phyloP scores from a whole-genome alignment of 805 yeast genomes.

The Cephaloascus albidus region DNA sequence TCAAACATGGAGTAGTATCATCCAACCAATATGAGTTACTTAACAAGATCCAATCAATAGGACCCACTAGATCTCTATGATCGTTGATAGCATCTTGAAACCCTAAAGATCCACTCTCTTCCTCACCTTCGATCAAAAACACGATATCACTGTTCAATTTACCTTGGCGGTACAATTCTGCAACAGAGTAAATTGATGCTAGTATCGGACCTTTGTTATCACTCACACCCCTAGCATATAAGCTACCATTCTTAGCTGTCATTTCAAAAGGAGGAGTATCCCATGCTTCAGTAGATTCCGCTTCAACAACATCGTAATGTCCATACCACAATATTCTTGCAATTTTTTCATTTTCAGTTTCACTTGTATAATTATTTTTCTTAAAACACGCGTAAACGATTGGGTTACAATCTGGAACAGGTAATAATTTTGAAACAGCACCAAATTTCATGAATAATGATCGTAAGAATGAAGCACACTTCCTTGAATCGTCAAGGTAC shows the following conservation, averaged over 20 bases:
- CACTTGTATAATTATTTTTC: slow-evolving; percentile 20
- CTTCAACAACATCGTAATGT: slow-evolving; percentile 91
- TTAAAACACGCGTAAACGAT: slow-evolving; percentile 69
- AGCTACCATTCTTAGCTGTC: slow-evolving; percentile 72
- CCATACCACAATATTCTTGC: slow-evolving; percentile 77
- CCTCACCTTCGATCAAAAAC: slow-evolving; percentile 89
- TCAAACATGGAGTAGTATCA: slow-evolving; percentile 79
- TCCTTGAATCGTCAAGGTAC: slow-evolving; percentile 69
- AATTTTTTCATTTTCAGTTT: not conserved
- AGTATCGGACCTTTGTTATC: slow-evolving; percentile 93
- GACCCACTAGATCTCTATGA: slow-evolving; percentile 46
- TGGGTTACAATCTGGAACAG: slow-evolving; percentile 77
- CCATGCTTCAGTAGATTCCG: slow-evolving; percentile 59
- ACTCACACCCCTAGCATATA: slow-evolving; percentile 87
- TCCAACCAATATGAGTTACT: slow-evolving; percentile 95
- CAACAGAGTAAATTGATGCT: slow-evolving; percentile 82
- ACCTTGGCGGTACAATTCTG: slow-evolving; percentile 46
- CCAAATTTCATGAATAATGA: slow-evolving; percentile 60
- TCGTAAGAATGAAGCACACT: slow-evolving; percentile 72
- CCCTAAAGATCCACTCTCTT: slow-evolving; percentile 87
- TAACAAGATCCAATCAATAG: slow-evolving; percentile 80
- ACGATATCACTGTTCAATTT: slow-evolving; percentile 63
- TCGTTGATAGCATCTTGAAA: slow-evolving; percentile 57
- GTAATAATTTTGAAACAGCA: slow-evolving; percentile 59
- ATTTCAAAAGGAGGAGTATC: slow-evolving; percentile 67